Base-by-base conservation (phyloP, 345 rosid genomes). In the Brassica juncea region DNA sequence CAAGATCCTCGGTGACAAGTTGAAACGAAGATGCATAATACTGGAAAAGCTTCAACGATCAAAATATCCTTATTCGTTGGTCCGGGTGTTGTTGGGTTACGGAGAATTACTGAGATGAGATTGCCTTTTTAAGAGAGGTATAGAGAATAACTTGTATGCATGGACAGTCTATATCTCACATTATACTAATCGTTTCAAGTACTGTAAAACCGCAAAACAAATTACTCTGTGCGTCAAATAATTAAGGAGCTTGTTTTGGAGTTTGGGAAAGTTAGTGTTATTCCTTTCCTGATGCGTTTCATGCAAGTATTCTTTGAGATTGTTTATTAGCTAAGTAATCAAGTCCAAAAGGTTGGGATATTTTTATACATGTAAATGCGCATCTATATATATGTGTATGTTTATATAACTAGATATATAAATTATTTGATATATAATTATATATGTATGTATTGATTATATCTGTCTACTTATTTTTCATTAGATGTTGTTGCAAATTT, bases 21-120 rank as follows among this genome's bases (percentile, higher is more conserved):
- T 57, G 54, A 82, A 34, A 78, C 0, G 72, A 27, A 31, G 9
- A 59, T 86, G 83, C 95, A 90, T 88, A 12, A 47, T 15, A 10
- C 15, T 8, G 42, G 30, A 35, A 11, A 73, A 66, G 2, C 32
- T 10, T 19, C 35, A 65, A 60, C 31, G 61, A 63, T 55, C 35
- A 71, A 64, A 21, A 2, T 32, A 14, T 32, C n/a, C 2, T 8
- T 8, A 4, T 37, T 66, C 42, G 2, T 14, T 1, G 14, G 12
- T 2, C 63, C 14, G 14, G 37, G 1, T 66, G n/a, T 12, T 44
- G 49, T 73, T 73, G n/a, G 27, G 35, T 69, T 54, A 74, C 8
- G 31, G 11, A 54, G 0, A 16, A 49, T 68, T 73, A 35, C 15
- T 8, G 66, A 74, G 65, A 52, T 28, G 76, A 14, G 54, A 35